Evolutionary conservation across 1,139 yeast species (phyloP), one percentile per base, ranked within the genome.

Genomic region (Yamadazyma friedrichii): DNA sequence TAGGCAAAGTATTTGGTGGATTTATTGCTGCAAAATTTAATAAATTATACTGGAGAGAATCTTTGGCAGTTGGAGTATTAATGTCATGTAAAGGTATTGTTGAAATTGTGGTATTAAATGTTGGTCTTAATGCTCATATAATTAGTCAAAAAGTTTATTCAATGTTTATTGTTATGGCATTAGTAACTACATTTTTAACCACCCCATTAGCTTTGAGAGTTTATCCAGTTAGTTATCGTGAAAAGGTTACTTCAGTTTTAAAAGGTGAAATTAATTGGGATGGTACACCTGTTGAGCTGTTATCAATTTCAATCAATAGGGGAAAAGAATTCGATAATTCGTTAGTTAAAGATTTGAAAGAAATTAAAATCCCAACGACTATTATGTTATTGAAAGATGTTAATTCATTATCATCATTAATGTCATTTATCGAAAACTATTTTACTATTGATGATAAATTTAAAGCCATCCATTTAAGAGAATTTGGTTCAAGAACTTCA

Each of bases 81-180:
- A 85, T 86, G 93, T 84, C 91, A 9, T 86, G 95, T 70, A 86
- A 86, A 59, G 95, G 95, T 62, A 84, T 84, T 50, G 91, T 84
- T 26, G 91, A 84, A 61, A 80, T 86, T 54, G 91, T 86, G 37
- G 94, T 85, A 17, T 69, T 86, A 47, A 81, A 79, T 36, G 80
- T 84, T 35, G 95, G 95, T 41, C 70, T 84, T 44, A 79, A 78
- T 47, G 84, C 93, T 2, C 76, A 77, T 0, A 85, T 86, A 41
- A 78, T 86, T 33, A 67, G 80, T 6, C 70, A 73, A 42, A 79
- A 76, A 47, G 81, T 82, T 1, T 86, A 79, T 59, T 81, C 91
- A 12, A 86, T 86, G 89, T 84, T 86, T 54, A 78, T 86, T 45
- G 78, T 86, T 35, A 85, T 85, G 94, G 88, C 94, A 0, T 67